A percentile compares a stretch with the other conserved stretches of the same genome.
phyloP scores from a whole-genome alignment of 169 alveolate species.

The Plasmodium inui region DNA sequence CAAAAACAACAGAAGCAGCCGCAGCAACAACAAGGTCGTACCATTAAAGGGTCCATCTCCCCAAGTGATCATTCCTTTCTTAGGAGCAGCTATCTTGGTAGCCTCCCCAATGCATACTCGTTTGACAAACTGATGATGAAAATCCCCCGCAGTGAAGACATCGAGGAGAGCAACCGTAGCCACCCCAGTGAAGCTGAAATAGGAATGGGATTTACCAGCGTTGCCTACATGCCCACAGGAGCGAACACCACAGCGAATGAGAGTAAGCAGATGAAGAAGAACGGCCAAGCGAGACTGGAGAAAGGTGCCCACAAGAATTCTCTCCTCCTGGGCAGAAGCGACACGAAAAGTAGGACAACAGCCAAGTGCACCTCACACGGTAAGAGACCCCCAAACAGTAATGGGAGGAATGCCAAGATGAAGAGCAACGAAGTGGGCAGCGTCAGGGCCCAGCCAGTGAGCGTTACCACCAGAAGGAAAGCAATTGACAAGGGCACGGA shows the following conservation, averaged over 20 bases:
- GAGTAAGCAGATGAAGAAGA: conserved; percentile 9
- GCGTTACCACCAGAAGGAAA: not conserved
- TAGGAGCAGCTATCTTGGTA: not conserved
- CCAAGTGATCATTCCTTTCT: not conserved
- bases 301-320: not conserved
- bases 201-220: not conserved
- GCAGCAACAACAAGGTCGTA: no score
- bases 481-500: not conserved
- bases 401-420: not conserved
- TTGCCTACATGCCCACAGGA: not conserved
- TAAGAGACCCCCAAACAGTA: not conserved
- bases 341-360: not conserved
- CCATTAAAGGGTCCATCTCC: not conserved
- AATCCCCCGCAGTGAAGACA: not conserved
- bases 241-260: not conserved
- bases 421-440: not conserved
- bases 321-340: not conserved
- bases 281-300: not conserved
- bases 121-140: conserved; percentile 25
- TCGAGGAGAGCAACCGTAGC: not conserved
- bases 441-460: not conserved
- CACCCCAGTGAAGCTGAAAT: not conserved
- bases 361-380: not conserved
- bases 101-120: not conserved
- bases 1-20: no score